Evolutionary conservation across 805 yeast genomes (phyloP), one percentile per base, ranked within the genome.

Genomic region (Wickerhamiella cacticola): DNA sequence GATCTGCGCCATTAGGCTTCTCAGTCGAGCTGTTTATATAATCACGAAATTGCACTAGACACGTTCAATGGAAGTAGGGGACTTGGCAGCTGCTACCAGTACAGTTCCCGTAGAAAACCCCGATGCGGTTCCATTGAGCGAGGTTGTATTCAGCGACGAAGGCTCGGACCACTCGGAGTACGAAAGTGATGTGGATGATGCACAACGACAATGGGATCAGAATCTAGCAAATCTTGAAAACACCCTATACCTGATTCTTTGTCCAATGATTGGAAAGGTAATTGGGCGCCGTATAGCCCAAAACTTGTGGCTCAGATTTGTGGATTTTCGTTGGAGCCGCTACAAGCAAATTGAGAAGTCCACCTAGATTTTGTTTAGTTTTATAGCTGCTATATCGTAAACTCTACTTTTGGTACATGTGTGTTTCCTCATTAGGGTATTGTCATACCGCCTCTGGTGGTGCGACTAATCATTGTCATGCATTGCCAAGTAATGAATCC

Each of bases 201-300:
- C 84, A 0, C 85, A 80, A 58, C 72, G 73, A 53, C 85, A 81
- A 53, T 81, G 87, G 87, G 86, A 81, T 44, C 83, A 78, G 57
- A 76, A 79, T 50, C 52, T 81, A 49, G 64, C 65, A 45, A 85
- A 80, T 60, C 62, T 82, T 41, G 71, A 71, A 24, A 70, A 69
- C 12, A 66, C 82, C 33, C 61, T 80, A 13, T 71, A 72, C 48
- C 65, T 73, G 50, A 73, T 82, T 9, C 55, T 81, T 28, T 67
- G 80, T 41, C 89, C 89, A 1, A 60, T 80, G 48, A 55, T 78
- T 12, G 89, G 88, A n/a, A 76, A 76, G 59, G 69, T 76, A 43
- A 53, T 82, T 38, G 89, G 89, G 8, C 69, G 88, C 45, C 62
- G 77, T 53, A 67, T 70, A 52, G 75, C 82, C 10, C 61, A 59